Evolutionary conservation across 495 filamentous ascomycete species (phyloP).

Genomic region (Cladorrhinum samala): DNA sequence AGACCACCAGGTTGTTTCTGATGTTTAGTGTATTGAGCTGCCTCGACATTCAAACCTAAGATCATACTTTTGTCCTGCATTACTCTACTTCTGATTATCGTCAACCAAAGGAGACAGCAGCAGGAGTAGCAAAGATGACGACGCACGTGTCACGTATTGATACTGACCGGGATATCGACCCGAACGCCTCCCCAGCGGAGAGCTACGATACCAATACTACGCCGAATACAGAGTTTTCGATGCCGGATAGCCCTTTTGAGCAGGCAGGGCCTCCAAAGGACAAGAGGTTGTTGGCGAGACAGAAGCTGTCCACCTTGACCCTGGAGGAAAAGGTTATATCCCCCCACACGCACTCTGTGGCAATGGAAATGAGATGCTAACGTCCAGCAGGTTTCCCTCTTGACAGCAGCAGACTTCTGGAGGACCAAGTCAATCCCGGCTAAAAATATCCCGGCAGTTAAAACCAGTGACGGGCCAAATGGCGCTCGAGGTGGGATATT

Average conservation of each 20-base stretch:
- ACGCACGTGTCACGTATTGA: conserved; percentile 20
- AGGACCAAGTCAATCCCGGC: conserved; percentile 62
- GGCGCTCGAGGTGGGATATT: conserved; percentile 69
- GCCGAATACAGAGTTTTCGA: conserved; percentile 46
- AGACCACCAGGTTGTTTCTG: background rate
- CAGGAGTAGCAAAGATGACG: conserved; percentile 7
- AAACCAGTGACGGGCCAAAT: conserved; percentile 74
- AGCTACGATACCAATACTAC: conserved; percentile 40
- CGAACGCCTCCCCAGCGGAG: conserved; percentile 33
- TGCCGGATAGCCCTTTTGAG: conserved; percentile 40
- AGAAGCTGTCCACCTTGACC: conserved; percentile 41
- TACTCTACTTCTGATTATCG: too few species aligned
- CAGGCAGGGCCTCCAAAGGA: conserved; percentile 23
- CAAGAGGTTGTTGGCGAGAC: conserved; percentile 32
- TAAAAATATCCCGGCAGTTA: conserved; percentile 64
- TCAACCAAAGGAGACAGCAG: background rate
- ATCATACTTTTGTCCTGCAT: background rate
- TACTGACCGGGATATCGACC: conserved; percentile 26
- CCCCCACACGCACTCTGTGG: background rate
- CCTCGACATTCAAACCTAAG: background rate
- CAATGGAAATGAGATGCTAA: conserved; percentile 19
- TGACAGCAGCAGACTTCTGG: conserved; percentile 72
- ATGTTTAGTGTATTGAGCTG: background rate
- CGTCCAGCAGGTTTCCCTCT: conserved; percentile 46
- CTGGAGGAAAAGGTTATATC: conserved; percentile 48